phyloP scores from a whole-genome alignment of 2,329 filamentous ascomycete species.

The Colletotrichum sp. region DNA sequence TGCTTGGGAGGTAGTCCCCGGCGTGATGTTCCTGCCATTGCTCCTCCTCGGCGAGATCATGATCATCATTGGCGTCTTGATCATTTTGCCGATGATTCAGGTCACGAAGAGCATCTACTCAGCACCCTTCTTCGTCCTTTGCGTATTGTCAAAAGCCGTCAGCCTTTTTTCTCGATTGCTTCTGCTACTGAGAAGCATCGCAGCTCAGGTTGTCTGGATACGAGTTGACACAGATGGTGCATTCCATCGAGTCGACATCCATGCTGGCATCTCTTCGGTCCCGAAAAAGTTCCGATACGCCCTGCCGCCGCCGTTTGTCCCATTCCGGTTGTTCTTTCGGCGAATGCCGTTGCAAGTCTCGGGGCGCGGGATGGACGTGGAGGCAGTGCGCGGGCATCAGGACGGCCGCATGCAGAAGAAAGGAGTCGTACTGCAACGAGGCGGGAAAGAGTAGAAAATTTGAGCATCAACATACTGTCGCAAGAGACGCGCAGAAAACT shows the following conservation, averaged over 20 bases:
- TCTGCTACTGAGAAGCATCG: neutral
- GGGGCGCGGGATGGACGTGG: neutral
- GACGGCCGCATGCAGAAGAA: neutral
- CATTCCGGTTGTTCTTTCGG: neutral
- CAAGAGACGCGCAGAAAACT: neutral
- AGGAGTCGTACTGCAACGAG: neutral
- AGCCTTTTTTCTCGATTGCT: accelerated
- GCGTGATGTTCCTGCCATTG: neutral
- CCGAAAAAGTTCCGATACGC: neutral
- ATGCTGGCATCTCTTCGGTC: neutral
- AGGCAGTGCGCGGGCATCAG: neutral
- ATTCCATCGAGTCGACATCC: neutral
- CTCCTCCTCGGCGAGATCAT: neutral
- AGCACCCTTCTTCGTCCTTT: neutral
- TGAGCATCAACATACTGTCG: neutral
- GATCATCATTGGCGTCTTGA: neutral
- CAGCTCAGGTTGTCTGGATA: neutral
- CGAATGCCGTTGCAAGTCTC: neutral
- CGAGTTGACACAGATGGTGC: neutral
- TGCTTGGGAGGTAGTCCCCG: neutral
- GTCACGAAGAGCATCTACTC: neutral
- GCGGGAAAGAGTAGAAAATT: neutral
- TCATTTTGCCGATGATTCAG: neutral
- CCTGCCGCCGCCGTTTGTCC: neutral
- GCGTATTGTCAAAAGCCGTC: neutral